phyloP scores from a whole-genome alignment of 2,329 filamentous ascomycete species.

The Sporothrix globosa region DNA sequence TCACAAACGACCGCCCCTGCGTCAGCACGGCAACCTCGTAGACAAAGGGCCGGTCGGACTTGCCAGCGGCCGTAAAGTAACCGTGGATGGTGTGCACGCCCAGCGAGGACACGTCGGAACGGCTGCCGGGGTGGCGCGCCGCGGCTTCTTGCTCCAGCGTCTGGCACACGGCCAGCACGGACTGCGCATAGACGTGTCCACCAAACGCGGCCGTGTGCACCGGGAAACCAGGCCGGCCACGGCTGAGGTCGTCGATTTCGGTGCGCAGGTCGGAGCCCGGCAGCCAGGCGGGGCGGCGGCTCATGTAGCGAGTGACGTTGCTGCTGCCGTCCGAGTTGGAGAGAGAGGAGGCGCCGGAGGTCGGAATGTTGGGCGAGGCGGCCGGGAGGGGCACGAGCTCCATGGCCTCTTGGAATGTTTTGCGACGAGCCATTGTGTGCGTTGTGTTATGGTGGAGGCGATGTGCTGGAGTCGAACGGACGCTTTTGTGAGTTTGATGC shows the following conservation, averaged over 20 bases:
- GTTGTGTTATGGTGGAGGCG: no score
- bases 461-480: neutral
- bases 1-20: slow-evolving; percentile 54
- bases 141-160: slow-evolving; percentile 38
- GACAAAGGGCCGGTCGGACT: slow-evolving; percentile 56
- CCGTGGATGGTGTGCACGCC: slow-evolving; percentile 53
- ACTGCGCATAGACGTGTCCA: slow-evolving; percentile 52
- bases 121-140: slow-evolving; percentile 23
- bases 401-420: slow-evolving; percentile 46
- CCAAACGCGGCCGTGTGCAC: slow-evolving; percentile 45
- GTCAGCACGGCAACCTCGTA: slow-evolving; percentile 53
- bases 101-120: neutral
- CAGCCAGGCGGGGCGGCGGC: slow-evolving; percentile 43
- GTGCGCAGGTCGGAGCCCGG: slow-evolving; percentile 41
- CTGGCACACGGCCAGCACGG: slow-evolving; percentile 46
- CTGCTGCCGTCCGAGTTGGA: slow-evolving; percentile 8
- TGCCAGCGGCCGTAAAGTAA: slow-evolving; percentile 56
- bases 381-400: slow-evolving; percentile 42
- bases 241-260: neutral
- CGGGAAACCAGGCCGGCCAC: slow-evolving; percentile 17
- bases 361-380: neutral
- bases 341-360: neutral
- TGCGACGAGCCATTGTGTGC: slow-evolving; percentile 37
- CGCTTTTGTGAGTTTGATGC: no score
- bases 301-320: slow-evolving; percentile 43